Evolutionary conservation across 2,329 filamentous ascomycete genomes (phyloP).

Genomic region (Graphilbum ipis-grandicollis): DNA sequence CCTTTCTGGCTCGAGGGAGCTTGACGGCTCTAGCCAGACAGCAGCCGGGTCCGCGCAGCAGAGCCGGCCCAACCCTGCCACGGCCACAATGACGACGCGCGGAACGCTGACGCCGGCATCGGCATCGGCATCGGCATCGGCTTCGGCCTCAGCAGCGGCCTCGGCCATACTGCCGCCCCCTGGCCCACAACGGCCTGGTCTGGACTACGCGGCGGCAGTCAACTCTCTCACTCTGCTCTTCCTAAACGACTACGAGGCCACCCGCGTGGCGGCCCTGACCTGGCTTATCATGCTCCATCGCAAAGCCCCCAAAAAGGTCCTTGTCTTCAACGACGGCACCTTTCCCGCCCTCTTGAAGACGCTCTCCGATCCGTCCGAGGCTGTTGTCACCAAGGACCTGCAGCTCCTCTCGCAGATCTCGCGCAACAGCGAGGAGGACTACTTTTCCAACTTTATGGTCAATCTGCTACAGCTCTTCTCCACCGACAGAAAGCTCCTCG

Average conservation of each 20-base stretch:
- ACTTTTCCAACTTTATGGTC: conserved; percentile 97
- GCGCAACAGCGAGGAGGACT: conserved; percentile 88
- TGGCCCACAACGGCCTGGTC: conserved; percentile 40
- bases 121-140: no score
- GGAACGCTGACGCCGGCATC: conserved; percentile 5
- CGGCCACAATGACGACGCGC: conserved; percentile 17
- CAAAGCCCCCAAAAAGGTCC: conserved; percentile 81
- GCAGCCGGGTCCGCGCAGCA: conserved; percentile 13
- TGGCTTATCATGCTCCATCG: conserved; percentile 97
- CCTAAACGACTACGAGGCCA: conserved; percentile 91
- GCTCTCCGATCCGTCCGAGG: conserved; percentile 83
- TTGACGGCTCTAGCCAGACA: conserved; percentile 33
- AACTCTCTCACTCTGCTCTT: conserved; percentile 87
- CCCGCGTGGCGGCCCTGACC: conserved; percentile 77
- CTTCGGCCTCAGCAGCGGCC: conserved; percentile 20
- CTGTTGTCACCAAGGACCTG: conserved; percentile 86
- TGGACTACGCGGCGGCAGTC: conserved; percentile 94
- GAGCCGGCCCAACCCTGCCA: conserved; percentile 26
- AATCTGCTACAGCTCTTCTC: conserved; percentile 90
- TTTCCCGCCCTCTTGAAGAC: conserved; percentile 95
- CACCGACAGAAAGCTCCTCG: conserved; percentile 77
- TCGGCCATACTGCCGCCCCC: conserved; percentile 14
- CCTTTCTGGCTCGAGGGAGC: conserved; percentile 33
- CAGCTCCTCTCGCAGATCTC: conserved; percentile 93
- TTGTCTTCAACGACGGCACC: conserved; percentile 92